Conservation (phyloP, 2,329 filamentous ascomycete species). For the Penicillium sp. region DNA sequence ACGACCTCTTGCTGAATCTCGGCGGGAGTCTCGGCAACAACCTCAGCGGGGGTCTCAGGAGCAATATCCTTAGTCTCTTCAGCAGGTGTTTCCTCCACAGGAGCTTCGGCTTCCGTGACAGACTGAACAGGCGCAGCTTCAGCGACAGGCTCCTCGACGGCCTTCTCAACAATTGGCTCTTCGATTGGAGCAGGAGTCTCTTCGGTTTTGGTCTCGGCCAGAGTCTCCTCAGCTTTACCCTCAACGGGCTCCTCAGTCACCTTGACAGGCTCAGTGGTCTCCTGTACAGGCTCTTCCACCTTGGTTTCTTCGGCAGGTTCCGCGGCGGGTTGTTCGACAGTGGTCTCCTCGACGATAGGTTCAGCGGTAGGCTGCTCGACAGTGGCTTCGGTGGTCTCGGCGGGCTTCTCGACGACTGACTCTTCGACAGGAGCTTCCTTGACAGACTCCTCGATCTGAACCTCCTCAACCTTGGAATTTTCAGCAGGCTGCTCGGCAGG, state of each 20-base stretch:
- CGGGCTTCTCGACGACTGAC: background rate
- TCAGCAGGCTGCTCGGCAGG: background rate
- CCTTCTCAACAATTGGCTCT: conserved; percentile 1
- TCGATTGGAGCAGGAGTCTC: background rate
- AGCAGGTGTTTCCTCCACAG: background rate
- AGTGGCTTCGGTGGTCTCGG: conserved; percentile 3
- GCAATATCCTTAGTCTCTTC: conserved; percentile 3
- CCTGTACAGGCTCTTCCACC: background rate
- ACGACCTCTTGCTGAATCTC: too few species aligned
- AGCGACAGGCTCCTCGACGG: background rate
- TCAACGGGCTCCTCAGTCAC: conserved; percentile 8
- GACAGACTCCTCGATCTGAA: conserved; percentile 4
- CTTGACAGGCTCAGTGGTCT: background rate
- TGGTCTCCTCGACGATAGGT: background rate
- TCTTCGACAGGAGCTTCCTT: conserved; percentile 2
- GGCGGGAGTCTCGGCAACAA: background rate
- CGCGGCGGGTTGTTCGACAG: background rate
- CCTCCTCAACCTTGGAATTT: background rate
- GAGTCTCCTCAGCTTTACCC: background rate
- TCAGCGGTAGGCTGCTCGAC: conserved; percentile 1
- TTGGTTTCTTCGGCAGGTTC: conserved; percentile 10
- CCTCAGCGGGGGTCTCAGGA: conserved; percentile 13
- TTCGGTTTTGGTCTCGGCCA: too few species aligned
- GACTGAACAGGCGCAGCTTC: conserved; percentile 6
- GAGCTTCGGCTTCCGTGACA: background rate